A percentile compares a stretch with the other conserved stretches of the same genome.
Evolutionary conservation across 202 grass and related monocot species (phyloP).

Genomic region (Schoenoplectus tabernaemontani): DNA sequence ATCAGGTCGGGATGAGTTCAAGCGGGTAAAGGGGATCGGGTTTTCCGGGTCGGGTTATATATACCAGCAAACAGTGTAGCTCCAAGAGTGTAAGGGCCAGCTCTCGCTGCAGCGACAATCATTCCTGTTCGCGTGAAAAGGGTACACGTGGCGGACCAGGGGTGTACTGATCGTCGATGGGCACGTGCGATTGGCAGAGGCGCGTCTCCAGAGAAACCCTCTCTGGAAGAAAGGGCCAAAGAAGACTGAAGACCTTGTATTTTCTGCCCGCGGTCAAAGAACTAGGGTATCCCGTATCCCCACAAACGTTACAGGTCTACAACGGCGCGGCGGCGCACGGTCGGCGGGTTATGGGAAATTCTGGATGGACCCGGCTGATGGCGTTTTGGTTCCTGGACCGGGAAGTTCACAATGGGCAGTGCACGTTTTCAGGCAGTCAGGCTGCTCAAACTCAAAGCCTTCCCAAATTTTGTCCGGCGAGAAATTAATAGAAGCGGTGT

Average conservation of each 20-base stretch:
- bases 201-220: not conserved
- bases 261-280: too few relatives aligned
- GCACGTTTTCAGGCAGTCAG: too few relatives aligned
- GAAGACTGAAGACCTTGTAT: too few relatives aligned
- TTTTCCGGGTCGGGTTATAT: too few relatives aligned
- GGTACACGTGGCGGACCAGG: constrained; percentile 13
- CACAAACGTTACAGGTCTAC: not conserved
- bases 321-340: not conserved
- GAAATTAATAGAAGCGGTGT: not conserved
- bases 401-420: not conserved
- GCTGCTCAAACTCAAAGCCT: too few relatives aligned
- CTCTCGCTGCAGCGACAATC: constrained; percentile 2
- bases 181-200: not conserved
- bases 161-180: not conserved
- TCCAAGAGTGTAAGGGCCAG: not conserved
- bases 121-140: not conserved
- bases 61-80: not conserved
- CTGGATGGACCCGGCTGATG: not conserved
- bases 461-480: too few relatives aligned
- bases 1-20: too few relatives aligned
- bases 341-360: not conserved
- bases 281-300: too few relatives aligned
- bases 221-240: not conserved
- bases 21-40: too few relatives aligned
- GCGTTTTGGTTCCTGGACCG: not conserved